phyloP scores from a whole-genome alignment of 2,329 filamentous ascomycete species.

The Fusarium sp. region DNA sequence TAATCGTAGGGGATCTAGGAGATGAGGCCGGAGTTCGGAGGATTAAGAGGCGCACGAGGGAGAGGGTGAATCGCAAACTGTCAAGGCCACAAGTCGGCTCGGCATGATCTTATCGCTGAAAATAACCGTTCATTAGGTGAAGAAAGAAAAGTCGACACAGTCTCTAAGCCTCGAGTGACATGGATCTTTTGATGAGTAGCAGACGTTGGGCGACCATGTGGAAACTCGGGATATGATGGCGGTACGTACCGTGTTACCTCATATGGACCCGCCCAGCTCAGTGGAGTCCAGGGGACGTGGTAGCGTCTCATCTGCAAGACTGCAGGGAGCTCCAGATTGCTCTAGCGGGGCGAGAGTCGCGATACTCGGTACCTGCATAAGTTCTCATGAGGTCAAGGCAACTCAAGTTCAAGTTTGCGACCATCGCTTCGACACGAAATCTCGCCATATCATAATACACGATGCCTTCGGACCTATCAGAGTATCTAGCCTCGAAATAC shows the following conservation, averaged over 20 bases:
- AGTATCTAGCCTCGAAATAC: slow-evolving; percentile 93
- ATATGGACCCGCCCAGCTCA: slow-evolving; percentile 19
- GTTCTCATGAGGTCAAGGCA: slow-evolving; percentile 23
- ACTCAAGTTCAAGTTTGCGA: slow-evolving; percentile 13
- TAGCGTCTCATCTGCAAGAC: not conserved
- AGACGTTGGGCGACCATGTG: slow-evolving; percentile 48
- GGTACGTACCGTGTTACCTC: slow-evolving; percentile 49
- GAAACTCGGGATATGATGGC: slow-evolving; percentile 37
- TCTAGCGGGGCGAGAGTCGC: slow-evolving; percentile 29
- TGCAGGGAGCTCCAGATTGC: slow-evolving; percentile 16
- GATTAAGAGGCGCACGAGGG: slow-evolving; percentile 48
- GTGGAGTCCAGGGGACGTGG: not conserved
- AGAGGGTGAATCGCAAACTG: slow-evolving; percentile 42
- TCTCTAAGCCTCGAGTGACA: slow-evolving; percentile 25
- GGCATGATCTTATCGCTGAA: slow-evolving; percentile 51
- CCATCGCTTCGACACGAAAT: slow-evolving; percentile 5
- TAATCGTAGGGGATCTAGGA: slow-evolving; percentile 19
- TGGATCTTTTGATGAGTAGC: slow-evolving; percentile 28
- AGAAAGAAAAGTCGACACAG: slow-evolving; percentile 19
- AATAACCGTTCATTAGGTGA: slow-evolving; percentile 21
- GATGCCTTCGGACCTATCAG: slow-evolving; percentile 77
- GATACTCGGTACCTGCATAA: slow-evolving; percentile 48
- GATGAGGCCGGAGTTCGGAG: slow-evolving; percentile 26
- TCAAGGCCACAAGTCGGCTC: slow-evolving; percentile 43
- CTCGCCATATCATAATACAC: slow-evolving; percentile 9